A percentile compares a stretch with the other conserved stretches of the same genome.
These are phyloP conservation scores for Bruguiera parviflora DNA, from an alignment of 345 rosid genomes.

Conservation along the genomic window DNA sequence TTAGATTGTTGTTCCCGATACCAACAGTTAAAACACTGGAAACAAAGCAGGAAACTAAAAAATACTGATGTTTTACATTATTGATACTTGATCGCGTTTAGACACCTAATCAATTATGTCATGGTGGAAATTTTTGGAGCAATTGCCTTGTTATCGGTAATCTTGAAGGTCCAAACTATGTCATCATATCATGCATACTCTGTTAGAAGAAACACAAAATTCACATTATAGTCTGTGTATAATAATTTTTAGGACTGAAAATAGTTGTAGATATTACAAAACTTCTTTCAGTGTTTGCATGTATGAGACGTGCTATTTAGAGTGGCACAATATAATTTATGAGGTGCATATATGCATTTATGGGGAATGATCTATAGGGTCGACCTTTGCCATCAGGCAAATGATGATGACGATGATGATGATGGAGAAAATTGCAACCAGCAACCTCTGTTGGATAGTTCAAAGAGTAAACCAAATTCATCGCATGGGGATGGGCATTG, in stretches of 20 bases:
- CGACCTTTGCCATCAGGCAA: constrained; percentile 75
- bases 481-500: constrained; percentile 30
- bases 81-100: too few species aligned
- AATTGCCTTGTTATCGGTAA: too few species aligned
- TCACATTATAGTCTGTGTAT: constrained; percentile 2
- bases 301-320: constrained; percentile 8
- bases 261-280: neutral
- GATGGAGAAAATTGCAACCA: constrained; percentile 44
- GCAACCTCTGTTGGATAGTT: constrained; percentile 45
- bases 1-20: too few species aligned
- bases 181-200: too few species aligned
- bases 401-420: constrained; percentile 39
- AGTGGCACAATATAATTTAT: constrained; percentile 16
- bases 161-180: too few species aligned
- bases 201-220: neutral
- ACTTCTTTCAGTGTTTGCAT: neutral
- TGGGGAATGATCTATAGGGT: constrained; percentile 57
- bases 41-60: too few species aligned
- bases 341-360: constrained; percentile 23
- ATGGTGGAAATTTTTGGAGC: too few species aligned
- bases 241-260: too few species aligned
- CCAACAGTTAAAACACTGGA: too few species aligned
- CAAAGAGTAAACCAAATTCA: constrained; percentile 31
- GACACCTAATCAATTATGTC: too few species aligned
- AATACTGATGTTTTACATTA: too few species aligned